phyloP scores from a whole-genome alignment of 371 early-diverging fungal genomes.

The Mucor ambiguus region DNA sequence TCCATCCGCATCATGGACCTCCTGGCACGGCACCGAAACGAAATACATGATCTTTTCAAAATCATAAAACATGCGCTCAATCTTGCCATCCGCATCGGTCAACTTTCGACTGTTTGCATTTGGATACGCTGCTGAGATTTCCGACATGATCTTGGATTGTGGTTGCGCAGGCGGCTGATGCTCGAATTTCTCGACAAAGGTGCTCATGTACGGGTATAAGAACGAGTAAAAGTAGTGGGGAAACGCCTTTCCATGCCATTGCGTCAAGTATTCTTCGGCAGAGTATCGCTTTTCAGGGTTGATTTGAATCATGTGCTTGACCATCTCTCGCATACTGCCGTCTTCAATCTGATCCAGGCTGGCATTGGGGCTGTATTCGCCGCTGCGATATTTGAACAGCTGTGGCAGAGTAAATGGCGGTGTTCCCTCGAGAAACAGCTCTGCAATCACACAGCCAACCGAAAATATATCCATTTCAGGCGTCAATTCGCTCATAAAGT shows the following conservation, averaged over 20 bases:
- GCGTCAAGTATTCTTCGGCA: slow-evolving; percentile 70
- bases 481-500: slow-evolving; percentile 57
- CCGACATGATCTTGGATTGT: slow-evolving; percentile 26
- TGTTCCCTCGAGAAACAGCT: slow-evolving; percentile 90
- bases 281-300: slow-evolving; percentile 74
- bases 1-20: slow-evolving; percentile 4
- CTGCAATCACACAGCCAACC: slow-evolving; percentile 95
- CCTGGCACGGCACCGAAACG: slow-evolving; percentile 39
- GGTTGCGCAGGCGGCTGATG: slow-evolving; percentile 12
- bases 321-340: slow-evolving; percentile 69
- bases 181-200: slow-evolving; percentile 59
- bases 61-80: slow-evolving; percentile 76
- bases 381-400: slow-evolving; percentile 82
- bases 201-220: slow-evolving; percentile 75
- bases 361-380: slow-evolving; percentile 70
- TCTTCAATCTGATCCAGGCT: slow-evolving; percentile 85
- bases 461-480: slow-evolving; percentile 94
- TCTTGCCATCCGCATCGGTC: slow-evolving; percentile 76
- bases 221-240: slow-evolving; percentile 79
- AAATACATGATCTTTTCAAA: slow-evolving; percentile 73
- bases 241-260: slow-evolving; percentile 82
- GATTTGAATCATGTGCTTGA: slow-evolving; percentile 85
- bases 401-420: slow-evolving; percentile 90
- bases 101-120: slow-evolving; percentile 29
- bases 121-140: slow-evolving; percentile 32